These are phyloP conservation scores for Beauveria brongniartii DNA, from an alignment of 2,329 filamentous ascomycete species.

Conservation along the genomic window DNA sequence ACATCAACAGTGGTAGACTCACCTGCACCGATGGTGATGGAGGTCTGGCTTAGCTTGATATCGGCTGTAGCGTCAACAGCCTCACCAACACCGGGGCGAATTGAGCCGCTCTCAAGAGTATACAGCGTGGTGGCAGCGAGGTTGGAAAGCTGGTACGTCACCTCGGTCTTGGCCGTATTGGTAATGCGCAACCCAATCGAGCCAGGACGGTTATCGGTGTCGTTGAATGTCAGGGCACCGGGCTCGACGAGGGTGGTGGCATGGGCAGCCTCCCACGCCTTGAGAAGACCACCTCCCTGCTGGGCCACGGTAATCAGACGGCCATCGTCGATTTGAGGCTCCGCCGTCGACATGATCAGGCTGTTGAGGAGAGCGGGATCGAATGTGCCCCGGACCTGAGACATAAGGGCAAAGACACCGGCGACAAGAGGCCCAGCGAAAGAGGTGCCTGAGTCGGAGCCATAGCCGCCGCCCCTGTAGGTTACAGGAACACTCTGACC, in stretches of 20 bases:
- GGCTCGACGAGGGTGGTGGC: slow-evolving; percentile 9
- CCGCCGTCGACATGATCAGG: slow-evolving; percentile 6
- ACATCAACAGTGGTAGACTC: slow-evolving; percentile 1
- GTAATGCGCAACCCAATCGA: neutral
- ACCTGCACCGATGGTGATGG: neutral
- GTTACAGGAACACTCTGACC: neutral
- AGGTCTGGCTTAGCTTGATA: slow-evolving; percentile 7
- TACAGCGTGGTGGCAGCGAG: neutral
- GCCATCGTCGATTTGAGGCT: neutral
- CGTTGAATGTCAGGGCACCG: slow-evolving; percentile 9
- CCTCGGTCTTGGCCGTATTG: neutral
- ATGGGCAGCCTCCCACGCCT: slow-evolving; percentile 10
- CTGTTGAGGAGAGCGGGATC: slow-evolving; percentile 3
- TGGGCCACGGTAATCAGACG: slow-evolving; percentile 3
- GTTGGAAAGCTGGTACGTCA: neutral
- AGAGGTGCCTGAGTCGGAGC: neutral
- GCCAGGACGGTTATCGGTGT: slow-evolving; percentile 2
- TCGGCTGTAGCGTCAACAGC: neutral
- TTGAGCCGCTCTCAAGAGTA: neutral
- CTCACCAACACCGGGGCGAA: neutral
- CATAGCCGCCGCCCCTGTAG: neutral
- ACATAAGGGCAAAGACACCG: neutral
- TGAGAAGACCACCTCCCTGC: slow-evolving; percentile 12
- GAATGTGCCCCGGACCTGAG: slow-evolving; percentile 1
- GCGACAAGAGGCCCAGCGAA: neutral